A percentile compares a stretch with the other conserved stretches of the same genome.
phyloP scores from a whole-genome alignment of 345 rosid species.

The Eutrema yunnanense region DNA sequence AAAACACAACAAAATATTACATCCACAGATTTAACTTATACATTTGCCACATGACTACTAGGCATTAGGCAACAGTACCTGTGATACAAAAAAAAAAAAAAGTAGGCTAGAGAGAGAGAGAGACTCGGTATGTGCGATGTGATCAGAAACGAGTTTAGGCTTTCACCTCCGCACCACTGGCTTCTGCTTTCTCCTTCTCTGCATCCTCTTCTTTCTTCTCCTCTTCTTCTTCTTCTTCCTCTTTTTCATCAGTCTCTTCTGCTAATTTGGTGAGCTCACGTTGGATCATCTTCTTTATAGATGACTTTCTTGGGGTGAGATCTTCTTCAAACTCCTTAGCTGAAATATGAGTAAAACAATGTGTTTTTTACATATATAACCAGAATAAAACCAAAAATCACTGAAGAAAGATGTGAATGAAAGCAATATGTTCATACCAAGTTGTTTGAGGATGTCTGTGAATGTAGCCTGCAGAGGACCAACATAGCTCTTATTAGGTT shows the following conservation, averaged over 20 bases:
- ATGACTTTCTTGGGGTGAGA: constrained; percentile 65
- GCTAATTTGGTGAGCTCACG: constrained; percentile 92
- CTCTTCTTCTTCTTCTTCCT: constrained; percentile 36
- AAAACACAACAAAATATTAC: constrained; percentile 15
- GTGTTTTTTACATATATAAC: not conserved
- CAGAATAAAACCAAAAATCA: not conserved
- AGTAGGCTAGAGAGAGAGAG: not conserved
- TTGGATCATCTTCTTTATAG: constrained; percentile 75
- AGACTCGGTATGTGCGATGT: constrained; percentile 10
- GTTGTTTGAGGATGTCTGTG: constrained; percentile 81
- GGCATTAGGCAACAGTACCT: constrained; percentile 2
- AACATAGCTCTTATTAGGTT: constrained; percentile 1
- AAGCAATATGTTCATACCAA: constrained; percentile 46
- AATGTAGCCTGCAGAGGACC: constrained; percentile 83
- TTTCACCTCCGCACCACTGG: constrained; percentile 22
- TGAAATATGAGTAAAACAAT: constrained; percentile 30
- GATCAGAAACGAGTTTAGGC: constrained; percentile 10
- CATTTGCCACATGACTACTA: constrained; percentile 17
- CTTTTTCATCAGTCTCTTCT: constrained; percentile 65
- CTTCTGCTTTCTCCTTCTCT: constrained; percentile 19
- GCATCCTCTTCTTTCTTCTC: constrained; percentile 28
- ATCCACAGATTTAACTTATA: constrained; percentile 21
- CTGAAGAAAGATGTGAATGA: not conserved
- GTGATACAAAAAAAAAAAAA: not conserved
- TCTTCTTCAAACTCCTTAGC: constrained; percentile 49